Evolutionary conservation across 495 filamentous ascomycete genomes (phyloP), one percentile per base, ranked within the genome.

Genomic region (Penicillium subrubescens): DNA sequence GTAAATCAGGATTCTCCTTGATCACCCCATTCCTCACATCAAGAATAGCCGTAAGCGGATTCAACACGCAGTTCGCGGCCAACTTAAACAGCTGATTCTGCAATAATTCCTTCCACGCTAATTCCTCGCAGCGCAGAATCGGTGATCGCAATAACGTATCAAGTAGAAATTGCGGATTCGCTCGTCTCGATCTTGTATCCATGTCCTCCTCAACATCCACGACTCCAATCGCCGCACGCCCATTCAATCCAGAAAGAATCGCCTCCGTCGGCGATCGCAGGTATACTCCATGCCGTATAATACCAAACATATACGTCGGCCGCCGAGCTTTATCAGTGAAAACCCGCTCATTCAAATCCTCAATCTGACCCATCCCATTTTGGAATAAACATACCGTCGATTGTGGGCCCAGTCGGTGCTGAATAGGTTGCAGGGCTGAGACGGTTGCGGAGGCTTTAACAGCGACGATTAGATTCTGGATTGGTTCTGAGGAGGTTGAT

Each of bases 31-130:
- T 94, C 39, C 81, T 81, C 66, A 87, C 87, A 60, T 87, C 77
- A 46, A 90, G 80, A 3, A 93, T 71, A 6, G 83, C 87, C 1
- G 91, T 92, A 14, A 95, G 74, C 0, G 92, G 91, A 71, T 93
- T 91, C 52, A 96, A 83, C 48, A 92, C 75, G 56, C 85, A 78
- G 72, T 94, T 92, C 50, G 92, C 79, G 17, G 86, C 88, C 2
- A 96, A 81, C 72, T 94, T 87, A 51, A 91, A 85, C 21, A 94
- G 76, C 71, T 94, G 87, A 15, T 84, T 69, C 50, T 74, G 73
- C 5, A 74, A 46, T 29, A 79, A 61, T 21, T 72, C 71, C 1
- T 69, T 65, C 54, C 73, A 74, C 19, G 62, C 39, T 43, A 75
- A 66, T 14, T 71, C 67, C 17, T 75, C 70, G 10, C 74, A 74